These are phyloP conservation scores for Geranium brycei DNA, from an alignment of 345 rosid species.

Conservation along the genomic window DNA sequence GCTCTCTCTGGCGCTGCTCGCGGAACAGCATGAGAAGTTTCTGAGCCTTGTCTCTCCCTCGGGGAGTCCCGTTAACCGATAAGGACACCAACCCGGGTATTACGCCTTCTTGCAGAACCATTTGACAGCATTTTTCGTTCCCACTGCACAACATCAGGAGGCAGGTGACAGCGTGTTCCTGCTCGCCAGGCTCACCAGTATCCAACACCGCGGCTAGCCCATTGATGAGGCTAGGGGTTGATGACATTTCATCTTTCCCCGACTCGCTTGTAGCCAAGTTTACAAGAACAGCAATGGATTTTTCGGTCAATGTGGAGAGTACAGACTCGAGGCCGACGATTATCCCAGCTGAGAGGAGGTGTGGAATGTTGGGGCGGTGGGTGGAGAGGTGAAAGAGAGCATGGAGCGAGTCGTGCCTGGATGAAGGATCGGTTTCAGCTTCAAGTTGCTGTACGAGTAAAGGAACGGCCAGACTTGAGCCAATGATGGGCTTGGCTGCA, in stretches of 20 bases:
- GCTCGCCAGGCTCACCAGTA: constrained; percentile 52
- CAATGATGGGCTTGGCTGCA: constrained; percentile 62
- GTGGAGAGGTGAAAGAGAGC: constrained; percentile 80
- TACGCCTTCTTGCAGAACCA: constrained; percentile 94
- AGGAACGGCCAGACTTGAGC: constrained; percentile 68
- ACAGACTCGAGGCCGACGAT: constrained; percentile 49
- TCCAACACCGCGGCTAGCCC: constrained; percentile 56
- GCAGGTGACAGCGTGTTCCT: constrained; percentile 80
- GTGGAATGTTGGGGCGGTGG: constrained; percentile 35
- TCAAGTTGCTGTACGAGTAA: constrained; percentile 51
- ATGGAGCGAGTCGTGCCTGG: constrained; percentile 94
- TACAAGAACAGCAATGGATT: constrained; percentile 60
- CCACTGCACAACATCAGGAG: constrained; percentile 61
- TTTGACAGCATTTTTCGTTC: constrained; percentile 58
- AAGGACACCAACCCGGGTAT: constrained; percentile 86
- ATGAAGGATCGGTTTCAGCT: constrained; percentile 38
- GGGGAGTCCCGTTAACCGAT: constrained; percentile 65
- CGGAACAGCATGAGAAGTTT: constrained; percentile 80
- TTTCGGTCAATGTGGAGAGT: constrained; percentile 58
- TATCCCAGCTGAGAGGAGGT: constrained; percentile 64
- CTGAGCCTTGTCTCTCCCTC: constrained; percentile 86
- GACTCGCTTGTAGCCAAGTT: constrained; percentile 51
- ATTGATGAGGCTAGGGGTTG: constrained; percentile 52
- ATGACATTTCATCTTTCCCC: constrained; percentile 60
- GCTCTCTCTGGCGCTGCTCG: constrained; percentile 81